Conservation (phyloP, 2,329 filamentous ascomycete species). For the Iodosphaeria phyllophila region DNA sequence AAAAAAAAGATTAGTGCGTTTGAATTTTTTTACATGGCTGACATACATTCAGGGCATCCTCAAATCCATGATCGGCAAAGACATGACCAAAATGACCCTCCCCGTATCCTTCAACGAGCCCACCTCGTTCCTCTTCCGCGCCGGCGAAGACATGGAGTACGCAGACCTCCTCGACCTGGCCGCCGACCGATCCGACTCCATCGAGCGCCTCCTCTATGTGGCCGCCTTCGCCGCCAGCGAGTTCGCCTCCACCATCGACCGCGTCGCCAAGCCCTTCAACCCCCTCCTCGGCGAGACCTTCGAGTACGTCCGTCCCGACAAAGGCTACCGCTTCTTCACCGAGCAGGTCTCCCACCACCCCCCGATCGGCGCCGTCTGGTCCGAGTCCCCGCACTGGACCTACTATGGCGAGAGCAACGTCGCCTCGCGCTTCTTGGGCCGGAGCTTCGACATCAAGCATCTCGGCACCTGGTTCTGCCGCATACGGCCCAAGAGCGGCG, state of each 20-base stretch:
- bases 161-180: conserved; percentile 80
- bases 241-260: conserved; percentile 90
- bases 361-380: conserved; percentile 81
- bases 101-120: conserved; percentile 98
- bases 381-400: conserved; percentile 84
- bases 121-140: conserved; percentile 83
- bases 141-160: conserved; percentile 97
- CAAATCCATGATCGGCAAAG: conserved; percentile 99
- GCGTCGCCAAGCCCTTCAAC: conserved; percentile 96
- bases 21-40: too few relatives aligned
- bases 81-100: conserved; percentile 99
- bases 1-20: too few relatives aligned
- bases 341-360: conserved; percentile 98
- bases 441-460: conserved; percentile 92
- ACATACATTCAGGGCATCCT: conserved; percentile 53
- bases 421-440: conserved; percentile 93
- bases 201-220: conserved; percentile 85
- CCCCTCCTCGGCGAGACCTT: conserved; percentile 91
- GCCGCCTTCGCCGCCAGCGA: conserved; percentile 91
- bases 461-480: conserved; percentile 93
- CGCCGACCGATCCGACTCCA: conserved; percentile 67
- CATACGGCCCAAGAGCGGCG: conserved; percentile 56
- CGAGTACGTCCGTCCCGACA: conserved; percentile 88
- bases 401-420: conserved; percentile 95
- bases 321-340: conserved; percentile 95